Evolutionary conservation across 1,139 yeast genomes (phyloP), one percentile per base, ranked within the genome.

Genomic region (Magnusiomyces ingens): DNA sequence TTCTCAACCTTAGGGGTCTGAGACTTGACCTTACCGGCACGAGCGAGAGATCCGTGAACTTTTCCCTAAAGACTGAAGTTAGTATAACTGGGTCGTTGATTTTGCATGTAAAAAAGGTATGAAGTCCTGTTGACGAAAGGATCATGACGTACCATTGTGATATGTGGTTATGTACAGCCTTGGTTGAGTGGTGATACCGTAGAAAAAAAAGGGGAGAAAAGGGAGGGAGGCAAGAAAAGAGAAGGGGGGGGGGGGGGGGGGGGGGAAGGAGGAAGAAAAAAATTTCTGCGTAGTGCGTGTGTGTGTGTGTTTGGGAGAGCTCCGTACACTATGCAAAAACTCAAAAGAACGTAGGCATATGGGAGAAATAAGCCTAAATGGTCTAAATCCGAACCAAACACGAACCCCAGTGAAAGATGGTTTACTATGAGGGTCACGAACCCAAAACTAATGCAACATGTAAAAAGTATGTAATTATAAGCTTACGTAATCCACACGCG

Each of bases 1-100:
- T 70, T 77, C 85, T 73, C 95, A 85, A 52, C 98, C 87, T 87
- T 91, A 78, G 91, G 97, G 81, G 91, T 86, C 80, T 84, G 90
- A 77, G 98, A 91, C 83, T 91, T 93, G 80, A 93, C 99, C 82
- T 93, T 91, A 88, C 99, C 99, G 82, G 99, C 99, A 90, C 98
- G 97, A 83, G 99, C 96, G 85, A 45, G 48, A 45, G 48, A 45
- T 45, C 48, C 48, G 48, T 45, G 48, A 35, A 35, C 42, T 36
- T 45, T 45, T 35, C 48, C 48, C 48, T 45, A 45, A 2, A 45
- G 3, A 18, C n/a, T n/a, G n/a, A n/a, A n/a, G n/a, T n/a, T n/a
- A n/a, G n/a, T n/a, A n/a, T n/a, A n/a, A n/a, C n/a, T n/a, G n/a
- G n/a, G n/a, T n/a, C n/a, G n/a, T n/a, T n/a, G n/a, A n/a, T 35